A percentile compares a stretch with the other conserved stretches of the same genome.
phyloP scores from a whole-genome alignment of 2,329 filamentous ascomycete genomes.

The Sphaerostilbella broomeana region DNA sequence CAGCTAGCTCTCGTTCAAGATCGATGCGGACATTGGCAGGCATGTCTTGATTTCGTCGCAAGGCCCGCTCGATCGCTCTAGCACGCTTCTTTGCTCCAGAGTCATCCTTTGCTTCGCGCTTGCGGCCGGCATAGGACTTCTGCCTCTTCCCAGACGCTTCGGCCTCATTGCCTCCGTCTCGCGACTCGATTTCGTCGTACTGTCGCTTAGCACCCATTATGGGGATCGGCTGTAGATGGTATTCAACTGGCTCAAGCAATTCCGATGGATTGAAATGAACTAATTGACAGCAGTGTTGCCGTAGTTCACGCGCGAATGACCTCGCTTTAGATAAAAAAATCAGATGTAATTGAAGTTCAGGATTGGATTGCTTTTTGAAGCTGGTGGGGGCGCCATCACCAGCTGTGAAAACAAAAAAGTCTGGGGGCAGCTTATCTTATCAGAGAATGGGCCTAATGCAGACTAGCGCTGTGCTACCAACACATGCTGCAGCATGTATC shows the following conservation, averaged over 20 bases:
- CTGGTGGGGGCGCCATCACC: neutral
- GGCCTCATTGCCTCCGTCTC: constrained; percentile 2
- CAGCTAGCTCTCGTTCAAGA: constrained; percentile 63
- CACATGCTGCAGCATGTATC: neutral
- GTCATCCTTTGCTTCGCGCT: constrained; percentile 39
- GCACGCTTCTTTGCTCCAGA: constrained; percentile 64
- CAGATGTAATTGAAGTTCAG: neutral
- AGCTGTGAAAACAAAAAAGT: neutral
- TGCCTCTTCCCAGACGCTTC: constrained; percentile 23
- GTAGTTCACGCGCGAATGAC: too few species aligned
- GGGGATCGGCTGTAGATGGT: too few species aligned
- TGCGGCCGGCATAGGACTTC: constrained; percentile 29
- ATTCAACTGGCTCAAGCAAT: too few species aligned
- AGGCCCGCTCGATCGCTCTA: constrained; percentile 60
- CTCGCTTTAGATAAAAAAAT: too few species aligned
- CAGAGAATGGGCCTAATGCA: neutral
- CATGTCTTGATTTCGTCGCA: constrained; percentile 55
- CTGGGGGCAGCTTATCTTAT: constrained; percentile 15
- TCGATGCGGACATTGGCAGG: constrained; percentile 63
- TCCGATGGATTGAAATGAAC: too few species aligned
- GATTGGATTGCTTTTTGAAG: neutral
- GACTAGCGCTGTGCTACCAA: neutral
- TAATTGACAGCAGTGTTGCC: too few species aligned
- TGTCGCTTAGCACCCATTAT: constrained; percentile 28
- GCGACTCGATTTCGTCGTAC: constrained; percentile 22